Evolutionary conservation across 2,329 filamentous ascomycete species (phyloP), one percentile per base, ranked within the genome.

Genomic region (Ceratocystis colombiana): DNA sequence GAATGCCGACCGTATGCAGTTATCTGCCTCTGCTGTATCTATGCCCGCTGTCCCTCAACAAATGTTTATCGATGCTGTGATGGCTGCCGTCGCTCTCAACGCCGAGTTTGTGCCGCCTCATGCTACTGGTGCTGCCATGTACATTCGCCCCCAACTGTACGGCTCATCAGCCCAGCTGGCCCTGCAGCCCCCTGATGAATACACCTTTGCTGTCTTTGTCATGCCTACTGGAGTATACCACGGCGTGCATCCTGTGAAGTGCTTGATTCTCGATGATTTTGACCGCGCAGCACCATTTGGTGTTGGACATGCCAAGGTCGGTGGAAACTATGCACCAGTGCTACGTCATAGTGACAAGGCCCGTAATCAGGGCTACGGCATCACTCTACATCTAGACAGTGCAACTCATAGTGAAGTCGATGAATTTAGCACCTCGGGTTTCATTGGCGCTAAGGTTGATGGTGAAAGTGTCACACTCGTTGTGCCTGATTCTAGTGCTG

Each of bases 321-420:
- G 94, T 30, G 94, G 93, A 15, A 97, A 97, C 78, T 97, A 97
- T 74, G 93, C 92, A 8, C 93, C 93, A 2, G 93, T 97, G 4
- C 77, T 97, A 72, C 82, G 88, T 66, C 91, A 90, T 82, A 95
- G 89, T 73, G 91, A 96, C 71, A 87, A 83, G 72, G 93, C 94
- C 0, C 80, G 87, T 67, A 78, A 80, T 20, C 83, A 90, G 68
- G 93, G 93, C 41, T 97, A 84, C 73, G 92, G 90, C n/a, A 97
- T 97, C 73, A 97, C 93, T 1, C 80, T 97, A 72, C 93, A 97
- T 75, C 79, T 97, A 65, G 94, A 97, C 77, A 94, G 89, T 74
- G 86, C 86, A 72, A 89, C 84, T 8, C 84, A 92, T 71, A 87
- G 84, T 68, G 90, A 95, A 74, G 84, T 99, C 69, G 93, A 99